phyloP scores from a whole-genome alignment of 2,329 filamentous ascomycete species.

The Cladosporium sp. region DNA sequence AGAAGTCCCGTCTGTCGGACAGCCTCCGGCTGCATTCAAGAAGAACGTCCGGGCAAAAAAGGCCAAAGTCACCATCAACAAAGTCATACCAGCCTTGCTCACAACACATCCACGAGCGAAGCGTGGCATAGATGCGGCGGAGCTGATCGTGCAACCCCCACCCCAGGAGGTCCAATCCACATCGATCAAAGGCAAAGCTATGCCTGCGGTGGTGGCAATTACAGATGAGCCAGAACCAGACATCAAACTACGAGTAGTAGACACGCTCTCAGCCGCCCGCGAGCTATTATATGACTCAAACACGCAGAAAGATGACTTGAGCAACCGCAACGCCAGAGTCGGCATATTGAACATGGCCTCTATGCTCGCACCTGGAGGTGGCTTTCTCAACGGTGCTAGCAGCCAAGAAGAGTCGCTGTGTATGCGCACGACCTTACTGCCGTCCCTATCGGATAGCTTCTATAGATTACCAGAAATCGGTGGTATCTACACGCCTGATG shows the following conservation, averaged over 20 bases:
- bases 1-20: conserved; percentile 26
- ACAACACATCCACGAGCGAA: conserved; percentile 57
- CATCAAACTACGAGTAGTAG: conserved; percentile 49
- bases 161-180: conserved; percentile 17
- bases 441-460: conserved; percentile 57
- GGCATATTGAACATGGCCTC: conserved; percentile 65
- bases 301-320: conserved; percentile 25
- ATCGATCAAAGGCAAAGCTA: conserved; percentile 22
- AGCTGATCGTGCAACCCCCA: conserved; percentile 51
- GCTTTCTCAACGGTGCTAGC: conserved; percentile 59
- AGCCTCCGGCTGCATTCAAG: conserved; percentile 28
- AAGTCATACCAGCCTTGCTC: conserved; percentile 60
- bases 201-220: conserved; percentile 20
- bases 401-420: conserved; percentile 63
- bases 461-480: conserved; percentile 61
- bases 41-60: conserved; percentile 33
- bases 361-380: conserved; percentile 60
- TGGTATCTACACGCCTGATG: conserved; percentile 57
- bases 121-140: conserved; percentile 55
- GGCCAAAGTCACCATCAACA: conserved; percentile 59
- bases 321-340: conserved; percentile 39
- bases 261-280: conserved; percentile 57
- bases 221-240: background rate
- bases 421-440: conserved; percentile 58
- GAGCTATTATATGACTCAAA: conserved; percentile 30